phyloP scores from a whole-genome alignment of 208 protist genomes.

The Crithidia bombi region DNA sequence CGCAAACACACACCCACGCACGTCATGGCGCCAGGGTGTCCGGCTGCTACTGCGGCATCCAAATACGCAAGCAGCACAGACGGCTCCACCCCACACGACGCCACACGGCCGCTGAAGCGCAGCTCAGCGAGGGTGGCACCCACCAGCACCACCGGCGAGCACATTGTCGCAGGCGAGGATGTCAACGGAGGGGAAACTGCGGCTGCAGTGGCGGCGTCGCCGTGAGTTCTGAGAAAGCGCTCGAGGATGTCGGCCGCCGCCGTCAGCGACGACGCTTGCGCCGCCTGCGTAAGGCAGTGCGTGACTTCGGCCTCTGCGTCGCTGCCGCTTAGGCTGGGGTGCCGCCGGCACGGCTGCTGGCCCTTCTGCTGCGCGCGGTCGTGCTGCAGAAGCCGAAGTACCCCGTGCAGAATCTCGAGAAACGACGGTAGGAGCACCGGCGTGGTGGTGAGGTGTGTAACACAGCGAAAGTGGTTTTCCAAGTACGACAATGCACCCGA shows the following conservation, averaged over 20 bases:
- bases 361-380: slow-evolving; percentile 25
- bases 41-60: slow-evolving; percentile 45
- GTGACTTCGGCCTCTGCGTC: slow-evolving; percentile 17
- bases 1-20: slow-evolving; percentile 65
- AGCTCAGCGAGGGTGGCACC: slow-evolving; percentile 48
- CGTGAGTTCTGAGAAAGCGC: slow-evolving; percentile 13
- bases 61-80: slow-evolving; percentile 34
- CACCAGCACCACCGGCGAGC: slow-evolving; percentile 37
- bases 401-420: slow-evolving; percentile 16
- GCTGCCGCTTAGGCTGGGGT: not conserved
- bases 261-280: slow-evolving; percentile 13
- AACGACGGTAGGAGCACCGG: slow-evolving; percentile 11
- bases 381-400: slow-evolving; percentile 27
- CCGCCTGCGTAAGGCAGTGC: slow-evolving; percentile 18
- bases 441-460: slow-evolving; percentile 8
- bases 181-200: not conserved
- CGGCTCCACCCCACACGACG: not conserved
- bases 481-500: not conserved
- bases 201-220: not conserved
- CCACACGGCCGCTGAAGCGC: slow-evolving; percentile 16
- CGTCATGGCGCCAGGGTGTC: slow-evolving; percentile 78
- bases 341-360: slow-evolving; percentile 27
- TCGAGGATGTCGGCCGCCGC: slow-evolving; percentile 17
- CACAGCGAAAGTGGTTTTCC: slow-evolving; percentile 17
- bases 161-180: not conserved